Percentiles rank a stretch among this genome's conserved stretches.
Conservation (phyloP, 75 land plant species). For the Picea sitchensis region DNA sequence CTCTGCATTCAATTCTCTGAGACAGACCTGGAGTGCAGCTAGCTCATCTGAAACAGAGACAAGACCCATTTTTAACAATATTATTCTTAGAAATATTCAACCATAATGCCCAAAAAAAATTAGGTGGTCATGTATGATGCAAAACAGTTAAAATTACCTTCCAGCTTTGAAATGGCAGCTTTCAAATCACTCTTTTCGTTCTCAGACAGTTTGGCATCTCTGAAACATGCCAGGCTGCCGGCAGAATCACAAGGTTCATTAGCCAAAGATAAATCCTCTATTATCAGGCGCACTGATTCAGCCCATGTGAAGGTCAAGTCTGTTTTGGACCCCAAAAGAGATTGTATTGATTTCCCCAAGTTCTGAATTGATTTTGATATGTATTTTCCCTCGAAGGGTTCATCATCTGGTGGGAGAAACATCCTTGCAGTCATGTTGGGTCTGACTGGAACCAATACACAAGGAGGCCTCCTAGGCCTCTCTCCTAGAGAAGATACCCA, state of each 20-base stretch:
- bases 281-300: constrained; percentile 27
- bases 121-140: neutral
- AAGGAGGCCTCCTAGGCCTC: neutral
- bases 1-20: constrained; percentile 11
- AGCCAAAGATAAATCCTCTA: constrained; percentile 18
- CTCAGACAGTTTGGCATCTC: neutral
- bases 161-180: constrained; percentile 12
- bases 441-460: neutral
- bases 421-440: neutral
- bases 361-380: constrained; percentile 13
- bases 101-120: too few species aligned
- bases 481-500: neutral
- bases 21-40: neutral
- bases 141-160: constrained; percentile 3
- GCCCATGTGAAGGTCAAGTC: constrained; percentile 39
- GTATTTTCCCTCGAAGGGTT: neutral
- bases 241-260: neutral
- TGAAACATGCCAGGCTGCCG: neutral
- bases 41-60: constrained; percentile 8
- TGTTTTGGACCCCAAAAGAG: constrained; percentile 32
- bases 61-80: neutral
- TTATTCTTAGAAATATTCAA: neutral
- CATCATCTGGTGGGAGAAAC: neutral
- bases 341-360: constrained; percentile 27
- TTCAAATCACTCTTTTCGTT: constrained; percentile 6